phyloP scores from a whole-genome alignment of 2,329 filamentous ascomycete species.

The Nothopassalora personata region DNA sequence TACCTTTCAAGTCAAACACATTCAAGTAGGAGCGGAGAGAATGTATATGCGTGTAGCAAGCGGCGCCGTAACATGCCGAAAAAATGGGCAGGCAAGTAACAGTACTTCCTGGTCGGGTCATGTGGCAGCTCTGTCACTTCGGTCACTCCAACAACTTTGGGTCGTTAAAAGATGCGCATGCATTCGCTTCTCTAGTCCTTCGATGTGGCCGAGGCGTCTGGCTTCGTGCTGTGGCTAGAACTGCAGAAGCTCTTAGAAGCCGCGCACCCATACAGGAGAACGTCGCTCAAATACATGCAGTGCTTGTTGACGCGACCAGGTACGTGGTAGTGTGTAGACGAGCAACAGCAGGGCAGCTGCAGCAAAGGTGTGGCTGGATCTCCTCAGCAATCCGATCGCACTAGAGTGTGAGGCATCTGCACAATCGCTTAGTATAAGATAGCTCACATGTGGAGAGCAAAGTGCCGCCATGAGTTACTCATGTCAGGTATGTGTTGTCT shows the following conservation, averaged over 20 bases:
- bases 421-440: background rate
- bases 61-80: too few relatives aligned
- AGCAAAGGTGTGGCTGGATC: background rate
- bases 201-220: background rate
- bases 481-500: slow-evolving; percentile 5
- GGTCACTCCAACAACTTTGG: background rate
- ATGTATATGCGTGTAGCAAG: too few relatives aligned
- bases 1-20: too few relatives aligned
- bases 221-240: background rate
- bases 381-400: background rate
- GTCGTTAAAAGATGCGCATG: background rate
- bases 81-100: too few relatives aligned
- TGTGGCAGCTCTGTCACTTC: background rate
- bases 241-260: background rate
- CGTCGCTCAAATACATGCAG: background rate
- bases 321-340: background rate
- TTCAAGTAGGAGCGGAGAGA: too few relatives aligned
- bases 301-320: background rate
- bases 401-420: background rate
- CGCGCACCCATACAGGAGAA: background rate
- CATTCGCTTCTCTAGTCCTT: background rate
- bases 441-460: background rate
- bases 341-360: background rate
- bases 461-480: slow-evolving; percentile 3
- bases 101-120: background rate